Evolutionary conservation across 768 basidiomycete species (phyloP).

Genomic region (Leccinum subtestaceum): DNA sequence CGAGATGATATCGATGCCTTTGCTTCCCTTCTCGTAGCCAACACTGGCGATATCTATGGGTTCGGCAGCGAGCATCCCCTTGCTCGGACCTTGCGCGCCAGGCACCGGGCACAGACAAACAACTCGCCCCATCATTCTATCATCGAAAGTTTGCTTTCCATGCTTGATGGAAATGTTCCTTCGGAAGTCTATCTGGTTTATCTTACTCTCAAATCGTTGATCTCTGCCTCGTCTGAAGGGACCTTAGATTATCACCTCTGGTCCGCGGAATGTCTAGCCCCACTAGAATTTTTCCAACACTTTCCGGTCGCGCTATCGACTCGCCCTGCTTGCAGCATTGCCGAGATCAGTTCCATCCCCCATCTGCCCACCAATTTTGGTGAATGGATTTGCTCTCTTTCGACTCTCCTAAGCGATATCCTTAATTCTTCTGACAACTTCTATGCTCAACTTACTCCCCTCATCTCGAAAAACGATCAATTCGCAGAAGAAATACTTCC

Average conservation of each 20-base stretch:
- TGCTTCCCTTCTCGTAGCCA: conserved; percentile 55
- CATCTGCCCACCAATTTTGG: conserved; percentile 50
- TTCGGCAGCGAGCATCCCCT: conserved; percentile 51
- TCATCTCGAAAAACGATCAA: conserved; percentile 50
- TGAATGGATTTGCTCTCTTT: conserved; percentile 60
- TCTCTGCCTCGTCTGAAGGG: conserved; percentile 40
- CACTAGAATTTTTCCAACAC: conserved; percentile 48
- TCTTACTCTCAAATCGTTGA: conserved; percentile 56
- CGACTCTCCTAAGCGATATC: conserved; percentile 55
- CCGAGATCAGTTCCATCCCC: conserved; percentile 32
- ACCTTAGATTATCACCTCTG: conserved; percentile 29
- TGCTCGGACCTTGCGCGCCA: conserved; percentile 41
- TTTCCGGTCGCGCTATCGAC: conserved; percentile 39
- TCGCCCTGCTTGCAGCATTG: conserved; percentile 36
- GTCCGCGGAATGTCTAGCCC: conserved; percentile 41
- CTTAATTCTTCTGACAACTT: conserved; percentile 56
- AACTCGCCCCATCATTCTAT: conserved; percentile 47
- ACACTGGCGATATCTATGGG: conserved; percentile 60
- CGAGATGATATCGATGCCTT: conserved; percentile 74
- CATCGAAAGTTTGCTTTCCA: conserved; percentile 49
- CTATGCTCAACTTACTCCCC: conserved; percentile 62
- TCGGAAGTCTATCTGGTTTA: conserved; percentile 58
- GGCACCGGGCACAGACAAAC: conserved; percentile 29
- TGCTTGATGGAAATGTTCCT: conserved; percentile 53
- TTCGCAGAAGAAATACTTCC: conserved; percentile 74